Base-by-base conservation (phyloP, 192 early-diverging fungal genomes). In the Coemansia asiatica region DNA sequence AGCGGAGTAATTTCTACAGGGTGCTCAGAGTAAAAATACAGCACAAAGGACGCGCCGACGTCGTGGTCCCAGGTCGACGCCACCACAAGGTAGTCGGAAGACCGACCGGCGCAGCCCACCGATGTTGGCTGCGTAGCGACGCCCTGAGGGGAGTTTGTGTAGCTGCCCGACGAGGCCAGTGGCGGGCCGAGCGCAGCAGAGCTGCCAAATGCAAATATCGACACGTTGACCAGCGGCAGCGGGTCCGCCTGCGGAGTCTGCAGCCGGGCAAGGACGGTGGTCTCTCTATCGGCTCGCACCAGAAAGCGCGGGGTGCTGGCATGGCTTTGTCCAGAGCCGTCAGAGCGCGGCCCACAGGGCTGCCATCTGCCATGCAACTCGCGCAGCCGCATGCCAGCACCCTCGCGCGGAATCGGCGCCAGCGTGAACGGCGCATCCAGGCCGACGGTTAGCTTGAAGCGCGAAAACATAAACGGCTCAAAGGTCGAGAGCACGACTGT, bases 401-500 rank as follows among this genome's bases (percentile, higher is more conserved):
- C 92, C 72, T 93, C 92, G 44, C 82, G 66, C 12, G 92, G 86
- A 63, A 93, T 88, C 6, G 85, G 64, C 12, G 79, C 70, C 5
- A 89, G 31, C 8, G 63, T 61, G 46, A 91, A 84, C 9, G 76
- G 69, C 15, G 67, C 48, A 50, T 82, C 84, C 22, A 87, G 83
- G 36, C 83, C 80, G 15, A 91, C 74, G 4, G 87, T 86, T 18
- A 95, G 72, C 54, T 84, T 82, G 70, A 88, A 95, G 36, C 83
- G 78, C 40, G 89, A 91, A 56, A 87, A 71, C 64, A 87, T 73
- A 1, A 83, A 84, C 1, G 92, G 85, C 65, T 92, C 87, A 76
- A 86, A 92, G 1, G 93, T 92, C 61, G 92, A 95, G 1, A 82
- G 86, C 7, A 95, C 83, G 0, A 93, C 70, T 15, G 90, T 92